Evolutionary conservation across 164 flowering plant genomes (phyloP).

Genomic region (Macadamia integrifolia): DNA sequence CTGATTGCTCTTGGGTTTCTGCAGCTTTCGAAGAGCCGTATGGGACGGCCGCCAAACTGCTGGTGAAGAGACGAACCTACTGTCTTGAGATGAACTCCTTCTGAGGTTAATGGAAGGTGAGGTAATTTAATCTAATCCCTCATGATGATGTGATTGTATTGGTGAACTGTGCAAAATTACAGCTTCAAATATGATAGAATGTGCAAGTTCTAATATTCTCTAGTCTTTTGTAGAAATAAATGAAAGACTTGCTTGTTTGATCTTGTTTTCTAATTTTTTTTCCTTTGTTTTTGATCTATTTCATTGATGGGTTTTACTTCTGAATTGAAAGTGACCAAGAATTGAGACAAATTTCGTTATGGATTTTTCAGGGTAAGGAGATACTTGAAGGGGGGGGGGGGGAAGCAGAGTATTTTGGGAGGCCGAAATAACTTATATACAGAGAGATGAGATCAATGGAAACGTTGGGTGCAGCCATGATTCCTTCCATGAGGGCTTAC

Average conservation of each 20-base stretch:
- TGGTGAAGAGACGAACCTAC: conserved; percentile 76
- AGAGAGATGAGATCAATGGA: no score
- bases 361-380: conserved; percentile 20
- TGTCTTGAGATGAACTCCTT: conserved; percentile 94
- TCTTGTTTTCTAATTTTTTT: neutral
- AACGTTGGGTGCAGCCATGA: conserved; percentile 2
- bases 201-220: no score
- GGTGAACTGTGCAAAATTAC: conserved; percentile 5
- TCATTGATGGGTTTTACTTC: neutral
- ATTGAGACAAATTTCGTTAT: neutral
- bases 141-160: conserved; percentile 1
- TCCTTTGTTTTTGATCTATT: neutral
- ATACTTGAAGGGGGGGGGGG: conserved; percentile 1
- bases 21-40: conserved; percentile 73
- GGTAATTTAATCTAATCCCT: conserved; percentile 14
- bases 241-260: no score
- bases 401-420: conserved; percentile 1
- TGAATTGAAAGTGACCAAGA: neutral
- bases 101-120: conserved; percentile 22
- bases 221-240: no score
- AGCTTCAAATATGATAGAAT: neutral
- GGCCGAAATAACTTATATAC: neutral
- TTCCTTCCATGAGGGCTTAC: neutral
- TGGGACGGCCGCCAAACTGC: conserved; percentile 65
- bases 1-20: conserved; percentile 66